These are phyloP conservation scores for Tinospora cordifolia DNA, from an alignment of 164 flowering plant genomes.

Conservation along the genomic window DNA sequence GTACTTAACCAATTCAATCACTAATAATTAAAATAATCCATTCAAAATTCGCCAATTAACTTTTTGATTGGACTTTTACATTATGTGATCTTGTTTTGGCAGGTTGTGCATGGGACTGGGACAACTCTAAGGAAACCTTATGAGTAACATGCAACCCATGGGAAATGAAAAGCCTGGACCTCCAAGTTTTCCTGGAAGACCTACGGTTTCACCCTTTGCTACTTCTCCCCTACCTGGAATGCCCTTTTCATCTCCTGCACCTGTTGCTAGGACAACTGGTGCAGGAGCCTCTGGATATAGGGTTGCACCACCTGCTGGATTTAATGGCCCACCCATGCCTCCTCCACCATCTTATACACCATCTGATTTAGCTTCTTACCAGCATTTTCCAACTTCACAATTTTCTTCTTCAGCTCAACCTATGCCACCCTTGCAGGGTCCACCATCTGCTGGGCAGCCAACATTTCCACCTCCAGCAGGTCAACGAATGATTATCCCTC, in stretches of 20 bases:
- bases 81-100: conserved; percentile 3
- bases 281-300: conserved; percentile 31
- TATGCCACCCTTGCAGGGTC: conserved; percentile 26
- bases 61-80: no score
- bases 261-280: conserved; percentile 21
- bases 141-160: conserved; percentile 33
- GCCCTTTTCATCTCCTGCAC: conserved; percentile 45
- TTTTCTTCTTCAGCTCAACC: conserved; percentile 37
- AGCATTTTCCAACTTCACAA: conserved; percentile 37
- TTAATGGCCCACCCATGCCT: conserved; percentile 43
- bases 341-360: conserved; percentile 31
- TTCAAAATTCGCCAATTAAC: no score
- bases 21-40: no score
- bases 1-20: no score
- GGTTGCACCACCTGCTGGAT: conserved; percentile 31
- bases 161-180: conserved; percentile 60
- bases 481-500: conserved; percentile 26
- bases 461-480: conserved; percentile 26
- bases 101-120: conserved; percentile 31
- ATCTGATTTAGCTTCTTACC: conserved; percentile 37
- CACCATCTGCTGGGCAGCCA: conserved; percentile 33
- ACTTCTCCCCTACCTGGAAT: conserved; percentile 33
- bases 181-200: conserved; percentile 21
- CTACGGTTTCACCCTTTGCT: conserved; percentile 12
- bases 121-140: conserved; percentile 13